Evolutionary conservation across 768 basidiomycete species (phyloP).

Genomic region (Suillus placidus): DNA sequence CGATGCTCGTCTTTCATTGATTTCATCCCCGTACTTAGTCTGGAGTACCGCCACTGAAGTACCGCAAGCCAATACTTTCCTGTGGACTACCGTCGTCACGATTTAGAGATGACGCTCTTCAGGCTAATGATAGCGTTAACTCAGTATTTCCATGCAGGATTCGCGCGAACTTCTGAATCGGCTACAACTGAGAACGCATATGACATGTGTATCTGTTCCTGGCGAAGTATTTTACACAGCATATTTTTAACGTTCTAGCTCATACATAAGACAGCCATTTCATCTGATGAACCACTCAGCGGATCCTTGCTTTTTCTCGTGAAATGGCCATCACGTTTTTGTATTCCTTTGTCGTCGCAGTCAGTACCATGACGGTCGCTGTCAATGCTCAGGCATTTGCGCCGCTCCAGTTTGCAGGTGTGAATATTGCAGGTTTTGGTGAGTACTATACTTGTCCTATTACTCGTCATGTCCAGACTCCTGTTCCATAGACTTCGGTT

Average conservation of each 20-base stretch:
- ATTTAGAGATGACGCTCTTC: background rate
- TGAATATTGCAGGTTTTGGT: constrained; percentile 59
- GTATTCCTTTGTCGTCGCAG: constrained; percentile 14
- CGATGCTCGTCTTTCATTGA: background rate
- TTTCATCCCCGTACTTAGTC: background rate
- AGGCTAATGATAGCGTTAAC: too few species aligned
- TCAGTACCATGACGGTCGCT: constrained; percentile 16
- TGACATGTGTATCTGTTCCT: background rate
- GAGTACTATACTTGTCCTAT: background rate
- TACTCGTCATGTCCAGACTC: background rate
- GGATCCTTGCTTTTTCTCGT: background rate
- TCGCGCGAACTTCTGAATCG: background rate
- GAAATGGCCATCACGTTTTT: constrained; percentile 24
- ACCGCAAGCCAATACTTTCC: background rate
- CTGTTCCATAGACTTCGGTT: constrained; percentile 44
- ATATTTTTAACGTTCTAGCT: constrained; percentile 17
- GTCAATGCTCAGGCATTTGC: constrained; percentile 23
- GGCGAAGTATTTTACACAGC: constrained; percentile 10
- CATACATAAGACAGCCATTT: constrained; percentile 15
- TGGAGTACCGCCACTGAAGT: background rate
- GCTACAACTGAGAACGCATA: constrained; percentile 1
- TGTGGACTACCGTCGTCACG: background rate
- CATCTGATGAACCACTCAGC: background rate
- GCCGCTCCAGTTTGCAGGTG: constrained; percentile 42
- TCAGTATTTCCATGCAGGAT: background rate